A percentile compares a stretch with the other conserved stretches of the same genome.
Conservation (phyloP, 345 rosid species). For the Triadica sebifera region DNA sequence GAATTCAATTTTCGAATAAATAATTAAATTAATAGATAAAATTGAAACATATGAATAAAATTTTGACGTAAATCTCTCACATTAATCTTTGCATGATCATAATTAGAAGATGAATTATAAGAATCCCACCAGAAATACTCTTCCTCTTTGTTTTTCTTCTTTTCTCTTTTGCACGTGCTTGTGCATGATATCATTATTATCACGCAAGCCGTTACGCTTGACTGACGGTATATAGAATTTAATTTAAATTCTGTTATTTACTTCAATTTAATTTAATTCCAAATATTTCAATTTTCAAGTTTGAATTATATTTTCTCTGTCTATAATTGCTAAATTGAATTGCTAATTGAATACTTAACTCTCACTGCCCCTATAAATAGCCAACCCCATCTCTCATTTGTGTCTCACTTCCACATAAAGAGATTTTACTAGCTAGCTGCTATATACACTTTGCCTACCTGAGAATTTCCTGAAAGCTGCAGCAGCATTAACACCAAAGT, state of each 20-base stretch:
- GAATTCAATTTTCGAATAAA: too few relatives aligned
- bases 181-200: not conserved
- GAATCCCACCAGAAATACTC: conserved; percentile 1
- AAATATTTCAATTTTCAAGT: not conserved
- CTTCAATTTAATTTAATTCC: not conserved
- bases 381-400: not conserved
- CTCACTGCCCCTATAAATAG: conserved; percentile 17
- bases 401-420: not conserved
- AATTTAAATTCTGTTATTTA: not conserved
- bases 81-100: not conserved
- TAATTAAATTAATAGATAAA: too few relatives aligned
- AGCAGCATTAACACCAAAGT: not conserved
- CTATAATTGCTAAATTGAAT: too few relatives aligned
- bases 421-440: not conserved
- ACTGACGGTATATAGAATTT: not conserved
- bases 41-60: too few relatives aligned
- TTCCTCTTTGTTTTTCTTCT: not conserved
- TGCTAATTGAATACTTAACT: not conserved
- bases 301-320: not conserved
- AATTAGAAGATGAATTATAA: not conserved
- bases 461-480: not conserved
- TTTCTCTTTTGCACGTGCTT: conserved; percentile 6
- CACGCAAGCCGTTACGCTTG: conserved; percentile 24
- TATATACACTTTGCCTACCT: not conserved
- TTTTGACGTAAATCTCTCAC: too few relatives aligned